Conservation (phyloP, 2,329 filamentous ascomycete genomes). For the Xylaria polymorpha region DNA sequence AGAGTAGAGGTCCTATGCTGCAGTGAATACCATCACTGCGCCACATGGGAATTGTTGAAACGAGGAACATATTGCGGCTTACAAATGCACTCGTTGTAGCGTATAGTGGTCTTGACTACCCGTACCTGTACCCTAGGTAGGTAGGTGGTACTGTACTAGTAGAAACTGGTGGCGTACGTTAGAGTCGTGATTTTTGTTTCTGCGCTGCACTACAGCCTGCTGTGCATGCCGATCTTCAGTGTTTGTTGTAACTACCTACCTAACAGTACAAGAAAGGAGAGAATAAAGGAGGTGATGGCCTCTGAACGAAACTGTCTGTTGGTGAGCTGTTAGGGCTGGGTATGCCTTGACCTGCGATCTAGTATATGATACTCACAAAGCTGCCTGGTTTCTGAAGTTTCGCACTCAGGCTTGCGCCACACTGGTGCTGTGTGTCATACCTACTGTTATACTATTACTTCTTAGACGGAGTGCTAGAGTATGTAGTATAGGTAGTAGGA, state of each 20-base stretch:
- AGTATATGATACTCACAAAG: not conserved
- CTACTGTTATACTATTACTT: too few relatives aligned
- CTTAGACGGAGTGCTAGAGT: slow-evolving; percentile 2
- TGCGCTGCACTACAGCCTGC: slow-evolving; percentile 1
- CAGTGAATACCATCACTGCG: not conserved
- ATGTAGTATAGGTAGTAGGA: not conserved
- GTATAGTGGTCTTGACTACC: slow-evolving; percentile 1
- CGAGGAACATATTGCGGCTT: slow-evolving; percentile 22
- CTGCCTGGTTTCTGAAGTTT: not conserved
- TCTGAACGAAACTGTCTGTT: not conserved
- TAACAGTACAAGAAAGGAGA: slow-evolving; percentile 6
- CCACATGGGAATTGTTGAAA: slow-evolving; percentile 15
- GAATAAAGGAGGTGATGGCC: slow-evolving; percentile 27
- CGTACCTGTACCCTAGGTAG: too few relatives aligned
- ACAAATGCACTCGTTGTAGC: slow-evolving; percentile 20
- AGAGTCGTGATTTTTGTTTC: not conserved
- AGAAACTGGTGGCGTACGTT: slow-evolving; percentile 3
- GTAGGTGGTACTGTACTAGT: not conserved
- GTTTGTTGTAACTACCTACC: not conserved
- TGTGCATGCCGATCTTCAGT: slow-evolving; percentile 23
- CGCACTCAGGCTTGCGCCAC: slow-evolving; percentile 31
- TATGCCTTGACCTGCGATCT: slow-evolving; percentile 8
- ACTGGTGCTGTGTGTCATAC: slow-evolving; percentile 9
- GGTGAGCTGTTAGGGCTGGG: not conserved
- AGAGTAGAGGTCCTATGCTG: not conserved